A percentile compares a stretch with the other conserved stretches of the same genome.
These are phyloP conservation scores for Pseudohyphozyma bogoriensis DNA, from an alignment of 768 basidiomycete genomes.

Conservation along the genomic window DNA sequence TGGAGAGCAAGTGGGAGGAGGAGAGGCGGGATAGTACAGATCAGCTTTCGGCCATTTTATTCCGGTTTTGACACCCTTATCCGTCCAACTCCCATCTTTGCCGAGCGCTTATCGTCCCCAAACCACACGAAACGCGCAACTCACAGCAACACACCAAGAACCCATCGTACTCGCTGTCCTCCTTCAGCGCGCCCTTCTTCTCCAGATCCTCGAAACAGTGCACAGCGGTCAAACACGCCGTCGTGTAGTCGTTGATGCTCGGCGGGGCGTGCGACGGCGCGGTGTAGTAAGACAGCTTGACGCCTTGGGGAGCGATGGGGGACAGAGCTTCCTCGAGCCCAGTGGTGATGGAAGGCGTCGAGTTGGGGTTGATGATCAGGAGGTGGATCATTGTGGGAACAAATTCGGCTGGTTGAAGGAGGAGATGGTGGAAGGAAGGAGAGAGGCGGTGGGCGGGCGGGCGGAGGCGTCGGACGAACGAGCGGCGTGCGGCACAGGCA, in stretches of 20 bases:
- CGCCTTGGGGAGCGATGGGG: not conserved
- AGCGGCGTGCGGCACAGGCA: too few species aligned
- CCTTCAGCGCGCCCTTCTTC: not conserved
- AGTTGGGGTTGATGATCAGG: constrained; percentile 32
- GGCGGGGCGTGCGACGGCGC: constrained; percentile 20
- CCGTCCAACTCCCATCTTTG: not conserved
- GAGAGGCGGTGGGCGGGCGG: too few species aligned
- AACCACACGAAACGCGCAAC: not conserved
- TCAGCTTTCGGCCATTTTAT: too few species aligned
- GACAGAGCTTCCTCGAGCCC: constrained; percentile 16
- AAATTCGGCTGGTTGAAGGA: too few species aligned
- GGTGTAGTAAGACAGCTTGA: constrained; percentile 15
- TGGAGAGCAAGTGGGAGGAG: not conserved
- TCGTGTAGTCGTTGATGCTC: constrained; percentile 21
- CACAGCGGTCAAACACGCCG: constrained; percentile 10
- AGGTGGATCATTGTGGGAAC: too few species aligned
- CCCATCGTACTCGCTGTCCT: constrained; percentile 17
- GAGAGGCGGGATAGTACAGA: not conserved
- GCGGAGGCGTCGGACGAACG: too few species aligned
- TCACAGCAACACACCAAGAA: constrained; percentile 31
- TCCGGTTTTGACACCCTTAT: too few species aligned
- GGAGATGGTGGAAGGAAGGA: too few species aligned
- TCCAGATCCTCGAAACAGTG: constrained; percentile 26
- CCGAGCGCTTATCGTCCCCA: not conserved
- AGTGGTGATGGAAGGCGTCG: constrained; percentile 19